Conservation (phyloP, 805 yeast genomes). For the Pichia phayaonensis region DNA sequence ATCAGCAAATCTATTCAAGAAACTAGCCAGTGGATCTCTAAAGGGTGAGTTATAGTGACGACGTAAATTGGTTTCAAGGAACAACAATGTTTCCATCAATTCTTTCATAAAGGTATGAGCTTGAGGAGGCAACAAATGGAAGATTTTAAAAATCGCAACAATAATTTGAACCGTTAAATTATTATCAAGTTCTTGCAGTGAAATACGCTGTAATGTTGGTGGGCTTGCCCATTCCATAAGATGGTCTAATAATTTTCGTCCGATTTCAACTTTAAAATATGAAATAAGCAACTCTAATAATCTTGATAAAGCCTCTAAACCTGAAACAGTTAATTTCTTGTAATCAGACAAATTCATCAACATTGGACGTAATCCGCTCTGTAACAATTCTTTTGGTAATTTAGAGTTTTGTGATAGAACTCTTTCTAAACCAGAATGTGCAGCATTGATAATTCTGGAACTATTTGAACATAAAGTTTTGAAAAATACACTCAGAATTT, state of each 20-base stretch:
- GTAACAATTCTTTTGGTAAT: slow-evolving; percentile 89
- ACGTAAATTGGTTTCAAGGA: slow-evolving; percentile 74
- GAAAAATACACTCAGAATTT: slow-evolving; percentile 89
- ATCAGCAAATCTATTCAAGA: slow-evolving; percentile 71
- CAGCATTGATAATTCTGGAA: slow-evolving; percentile 83
- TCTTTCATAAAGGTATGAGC: slow-evolving; percentile 91
- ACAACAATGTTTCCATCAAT: slow-evolving; percentile 64
- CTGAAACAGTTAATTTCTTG: slow-evolving; percentile 79
- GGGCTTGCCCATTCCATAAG: slow-evolving; percentile 95
- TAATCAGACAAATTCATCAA: slow-evolving; percentile 91
- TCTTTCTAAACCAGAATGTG: slow-evolving; percentile 78
- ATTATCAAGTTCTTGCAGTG: slow-evolving; percentile 72
- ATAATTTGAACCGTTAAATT: slow-evolving; percentile 82
- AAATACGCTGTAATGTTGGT: slow-evolving; percentile 60
- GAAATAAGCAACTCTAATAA: slow-evolving; percentile 80
- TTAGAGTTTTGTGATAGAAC: slow-evolving; percentile 81
- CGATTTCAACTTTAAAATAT: slow-evolving; percentile 94
- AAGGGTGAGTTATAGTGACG: slow-evolving; percentile 85
- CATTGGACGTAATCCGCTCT: slow-evolving; percentile 92
- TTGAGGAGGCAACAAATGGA: slow-evolving; percentile 84
- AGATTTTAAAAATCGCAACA: slow-evolving; percentile 82
- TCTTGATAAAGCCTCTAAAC: slow-evolving; percentile 85
- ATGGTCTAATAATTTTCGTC: slow-evolving; percentile 86
- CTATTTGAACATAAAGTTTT: slow-evolving; percentile 84
- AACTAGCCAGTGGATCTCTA: slow-evolving; percentile 83